A percentile compares a stretch with the other conserved stretches of the same genome.
Evolutionary conservation across 495 filamentous ascomycete genomes (phyloP).

Genomic region (Talaromyces liani): DNA sequence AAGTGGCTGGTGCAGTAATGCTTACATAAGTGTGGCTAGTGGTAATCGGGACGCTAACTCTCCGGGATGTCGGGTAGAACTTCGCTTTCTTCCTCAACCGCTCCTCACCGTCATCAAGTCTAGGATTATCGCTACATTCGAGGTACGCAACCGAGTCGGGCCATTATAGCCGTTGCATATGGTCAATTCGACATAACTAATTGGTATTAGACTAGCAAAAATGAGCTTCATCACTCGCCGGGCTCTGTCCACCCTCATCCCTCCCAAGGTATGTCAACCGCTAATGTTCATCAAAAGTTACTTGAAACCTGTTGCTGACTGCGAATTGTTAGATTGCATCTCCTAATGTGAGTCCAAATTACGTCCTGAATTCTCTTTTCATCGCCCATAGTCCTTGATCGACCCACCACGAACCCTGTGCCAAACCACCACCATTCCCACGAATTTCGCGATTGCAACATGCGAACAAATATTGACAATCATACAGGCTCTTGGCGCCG

Average conservation of each 20-base stretch:
- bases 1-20: conserved; percentile 4
- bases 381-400: not conserved
- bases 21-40: conserved; percentile 10
- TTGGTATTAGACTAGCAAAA: conserved; percentile 34
- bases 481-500: conserved; percentile 75
- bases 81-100: conserved; percentile 9
- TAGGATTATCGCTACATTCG: not conserved
- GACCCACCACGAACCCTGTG: not conserved
- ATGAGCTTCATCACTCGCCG: conserved; percentile 89
- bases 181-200: not conserved
- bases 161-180: not conserved
- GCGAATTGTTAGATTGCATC: conserved; percentile 62
- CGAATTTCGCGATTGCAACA: not conserved
- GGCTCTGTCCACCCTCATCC: conserved; percentile 94
- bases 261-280: conserved; percentile 72
- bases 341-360: conserved; percentile 67
- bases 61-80: conserved; percentile 9
- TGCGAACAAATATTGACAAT: conserved; percentile 2
- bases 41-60: conserved; percentile 3
- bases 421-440: not conserved
- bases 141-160: not conserved
- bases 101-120: conserved; percentile 3
- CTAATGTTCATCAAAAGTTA: not conserved
- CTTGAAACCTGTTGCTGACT: conserved; percentile 18
- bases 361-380: not conserved